Percentiles rank a stretch among this genome's conserved stretches.
These are phyloP conservation scores for Xylaria arbuscula DNA, from an alignment of 2,329 filamentous ascomycete species.

Conservation along the genomic window DNA sequence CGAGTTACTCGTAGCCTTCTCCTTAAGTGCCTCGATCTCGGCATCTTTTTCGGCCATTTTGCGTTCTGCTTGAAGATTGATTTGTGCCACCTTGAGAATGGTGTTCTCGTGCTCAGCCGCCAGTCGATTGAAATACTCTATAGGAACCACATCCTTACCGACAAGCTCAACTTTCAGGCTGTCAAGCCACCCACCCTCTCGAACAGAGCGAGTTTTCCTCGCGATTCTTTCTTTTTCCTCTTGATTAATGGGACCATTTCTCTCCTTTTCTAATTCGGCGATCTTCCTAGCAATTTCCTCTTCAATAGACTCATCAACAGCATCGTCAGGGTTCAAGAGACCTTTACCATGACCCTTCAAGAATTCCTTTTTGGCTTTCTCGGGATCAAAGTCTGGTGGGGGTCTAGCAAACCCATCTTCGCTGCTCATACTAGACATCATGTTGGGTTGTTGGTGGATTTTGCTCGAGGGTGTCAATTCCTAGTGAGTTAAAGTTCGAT, in stretches of 20 bases:
- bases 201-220: conserved; percentile 23
- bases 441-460: neutral
- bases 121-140: conserved; percentile 44
- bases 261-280: conserved; percentile 25
- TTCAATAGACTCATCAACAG: conserved; percentile 37
- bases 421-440: neutral
- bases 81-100: conserved; percentile 33
- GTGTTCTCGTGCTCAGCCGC: conserved; percentile 39
- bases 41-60: conserved; percentile 15
- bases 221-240: conserved; percentile 37
- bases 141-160: conserved; percentile 36
- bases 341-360: conserved; percentile 9
- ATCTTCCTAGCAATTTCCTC: conserved; percentile 35
- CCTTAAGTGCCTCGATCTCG: conserved; percentile 7
- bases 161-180: conserved; percentile 33
- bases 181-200: conserved; percentile 40
- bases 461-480: no score
- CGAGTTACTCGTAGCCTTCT: neutral
- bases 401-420: conserved; percentile 26
- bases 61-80: conserved; percentile 1
- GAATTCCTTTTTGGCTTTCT: conserved; percentile 17
- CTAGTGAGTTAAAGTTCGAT: neutral
- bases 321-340: conserved; percentile 10
- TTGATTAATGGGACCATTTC: conserved; percentile 3
- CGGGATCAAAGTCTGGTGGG: conserved; percentile 36